Percentiles rank a stretch among this genome's conserved stretches.
phyloP scores from a whole-genome alignment of 306 rosid genomes.

The Sicyos baderoa region DNA sequence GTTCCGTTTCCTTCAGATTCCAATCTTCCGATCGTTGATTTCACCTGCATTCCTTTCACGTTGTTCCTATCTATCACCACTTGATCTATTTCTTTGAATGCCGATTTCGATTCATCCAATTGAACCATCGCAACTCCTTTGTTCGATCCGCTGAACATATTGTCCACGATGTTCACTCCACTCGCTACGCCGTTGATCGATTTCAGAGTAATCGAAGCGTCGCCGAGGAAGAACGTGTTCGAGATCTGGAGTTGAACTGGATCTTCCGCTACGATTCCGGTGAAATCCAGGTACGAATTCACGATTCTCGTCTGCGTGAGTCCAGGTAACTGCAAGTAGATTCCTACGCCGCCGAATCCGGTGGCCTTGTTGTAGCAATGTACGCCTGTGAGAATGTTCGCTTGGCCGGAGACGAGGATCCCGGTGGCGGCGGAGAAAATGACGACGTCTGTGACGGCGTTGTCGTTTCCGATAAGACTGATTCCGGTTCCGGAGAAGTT shows the following conservation, averaged over 20 bases:
- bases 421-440: slow-evolving; percentile 70
- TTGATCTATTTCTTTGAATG: slow-evolving; percentile 55
- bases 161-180: slow-evolving; percentile 70
- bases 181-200: slow-evolving; percentile 51
- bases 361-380: slow-evolving; percentile 96
- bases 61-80: slow-evolving; percentile 62
- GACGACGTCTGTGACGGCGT: slow-evolving; percentile 73
- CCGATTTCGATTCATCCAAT: slow-evolving; percentile 47
- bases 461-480: slow-evolving; percentile 61
- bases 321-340: slow-evolving; percentile 58
- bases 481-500: slow-evolving; percentile 76
- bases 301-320: slow-evolving; percentile 69
- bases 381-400: slow-evolving; percentile 58
- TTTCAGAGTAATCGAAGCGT: slow-evolving; percentile 54
- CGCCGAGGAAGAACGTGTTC: slow-evolving; percentile 75
- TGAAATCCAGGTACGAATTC: slow-evolving; percentile 80
- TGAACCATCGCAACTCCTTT: slow-evolving; percentile 53
- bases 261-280: slow-evolving; percentile 80
- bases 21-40: slow-evolving; percentile 50
- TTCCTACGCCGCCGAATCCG: slow-evolving; percentile 79
- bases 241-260: slow-evolving; percentile 78
- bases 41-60: slow-evolving; percentile 57
- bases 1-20: slow-evolving; percentile 52
- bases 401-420: slow-evolving; percentile 58
- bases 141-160: slow-evolving; percentile 66